Base-by-base conservation (phyloP, 768 basidiomycete species). In the Trametes sanguinea region DNA sequence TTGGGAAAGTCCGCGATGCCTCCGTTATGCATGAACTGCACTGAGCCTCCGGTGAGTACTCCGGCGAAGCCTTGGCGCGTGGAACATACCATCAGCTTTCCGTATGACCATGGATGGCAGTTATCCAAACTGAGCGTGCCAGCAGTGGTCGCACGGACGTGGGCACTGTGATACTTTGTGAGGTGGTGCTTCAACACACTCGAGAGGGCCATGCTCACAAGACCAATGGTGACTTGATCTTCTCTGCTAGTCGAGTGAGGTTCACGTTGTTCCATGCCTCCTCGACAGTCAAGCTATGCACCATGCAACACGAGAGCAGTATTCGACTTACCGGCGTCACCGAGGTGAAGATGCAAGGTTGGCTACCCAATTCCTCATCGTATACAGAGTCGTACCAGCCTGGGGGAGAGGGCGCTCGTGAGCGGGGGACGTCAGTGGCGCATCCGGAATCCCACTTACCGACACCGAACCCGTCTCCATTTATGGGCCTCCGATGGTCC, bases 181-280 rank as follows among this genome's bases (percentile, higher is more conserved):
- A 43, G 40, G 22, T n/a, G 17, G 16, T 27, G 22, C 13, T 6
- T 10, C n/a, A 13, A 10, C 16, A 7, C 30, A 7, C 16, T 39
- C n/a, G 22, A 11, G 22, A 6, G 46, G 37, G 6, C 9, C 40
- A 22, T 47, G 78, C 87, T 71, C 72, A 92, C 92, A 98, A 99
- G 56, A 98, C 94, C 42, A 99, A 80, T 2, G 94, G 93, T 1
- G 92, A 95, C 73, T 95, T 92, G 76, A 96, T 95, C 78, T 98
- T 98, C 76, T 98, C 95, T 0, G 97, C 96, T 33, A 99, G 76
- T 14, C 97, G 85, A n/a, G 84, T 85, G 46, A 99, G 82, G 72
- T 99, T 98, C 29, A 88, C 84, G 70, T 98, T 97, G 70, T 95
- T 95, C 96, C 97, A 98, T 6, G 95, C 97, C 90, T 97, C 40